Evolutionary conservation across 2,329 filamentous ascomycete species (phyloP), one percentile per base, ranked within the genome.

Genomic region (Helotiales sp.): DNA sequence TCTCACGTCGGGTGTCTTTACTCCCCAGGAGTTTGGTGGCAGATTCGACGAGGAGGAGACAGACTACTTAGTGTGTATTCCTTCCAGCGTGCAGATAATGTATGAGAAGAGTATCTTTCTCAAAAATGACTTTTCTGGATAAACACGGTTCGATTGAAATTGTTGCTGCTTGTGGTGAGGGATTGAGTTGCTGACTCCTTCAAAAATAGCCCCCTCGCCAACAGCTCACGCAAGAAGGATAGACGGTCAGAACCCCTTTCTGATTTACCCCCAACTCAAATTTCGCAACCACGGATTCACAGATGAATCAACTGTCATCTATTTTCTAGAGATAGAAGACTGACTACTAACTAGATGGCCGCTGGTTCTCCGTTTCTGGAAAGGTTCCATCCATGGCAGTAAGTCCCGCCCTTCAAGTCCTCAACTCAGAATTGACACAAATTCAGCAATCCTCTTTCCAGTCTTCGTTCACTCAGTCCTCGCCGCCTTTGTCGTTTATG

Each of bases 311-410:
- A 43, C 2, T 43, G 2, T 10, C 45, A 47, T 20, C 20, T 26
- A 37, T 24, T 43, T 3, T 6, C 5, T 20, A 37, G 22, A 24
- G 47, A 40, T n/a, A 45, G 1, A 20, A 52, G 37, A 52, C 30
- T 63, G 13, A 55, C 30, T 58, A 52, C 28, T 77, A 80, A 3
- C 24, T 34, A 86, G 88, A 78, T 85, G 87, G 81, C 88, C 88
- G 17, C 80, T 90, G 6, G 87, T 89, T 17, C 81, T 90, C 50
- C 84, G 88, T 69, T 89, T 90, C 77, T 83, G 86, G 75, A 89
- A 89, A 75, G 88, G 88, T 59, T 86, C 87, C 2, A 85, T 90
- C 63, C 88, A 90, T 76, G 78, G 78, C 65, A 68, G 75, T 77
- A 71, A 28, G 69, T 64, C 17, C 34, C 8, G 22, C 17, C 13